phyloP scores from a whole-genome alignment of 495 filamentous ascomycete species.

The Monascus purpureus region DNA sequence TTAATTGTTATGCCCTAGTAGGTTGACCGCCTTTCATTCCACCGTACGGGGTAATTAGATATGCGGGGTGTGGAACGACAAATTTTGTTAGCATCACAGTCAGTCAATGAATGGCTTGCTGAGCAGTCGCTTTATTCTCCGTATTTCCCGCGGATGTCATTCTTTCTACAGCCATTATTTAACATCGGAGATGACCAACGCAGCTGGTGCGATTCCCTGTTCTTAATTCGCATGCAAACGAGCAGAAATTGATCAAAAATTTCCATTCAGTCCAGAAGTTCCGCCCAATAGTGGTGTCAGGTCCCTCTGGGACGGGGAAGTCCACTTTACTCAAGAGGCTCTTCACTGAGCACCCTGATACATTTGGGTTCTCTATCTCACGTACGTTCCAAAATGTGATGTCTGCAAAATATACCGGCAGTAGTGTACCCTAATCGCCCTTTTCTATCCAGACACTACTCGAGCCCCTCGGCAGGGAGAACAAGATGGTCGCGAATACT shows the following conservation, averaged over 20 bases:
- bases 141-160: too few relatives aligned
- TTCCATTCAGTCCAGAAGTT: conserved; percentile 16
- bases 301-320: conserved; percentile 79
- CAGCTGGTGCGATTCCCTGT: background rate
- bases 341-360: conserved; percentile 50
- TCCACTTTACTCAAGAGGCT: conserved; percentile 70
- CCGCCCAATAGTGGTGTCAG: conserved; percentile 73
- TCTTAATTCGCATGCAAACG: conserved; percentile 1
- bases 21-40: too few relatives aligned
- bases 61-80: too few relatives aligned
- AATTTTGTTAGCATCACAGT: too few relatives aligned
- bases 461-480: conserved; percentile 65
- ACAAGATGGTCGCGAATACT: conserved; percentile 63
- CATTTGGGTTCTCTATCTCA: conserved; percentile 71
- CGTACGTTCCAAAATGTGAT: conserved; percentile 29
- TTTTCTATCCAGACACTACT: conserved; percentile 63
- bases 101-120: too few relatives aligned
- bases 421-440: too few relatives aligned
- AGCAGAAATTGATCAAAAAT: background rate
- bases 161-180: too few relatives aligned
- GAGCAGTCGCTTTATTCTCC: too few relatives aligned
- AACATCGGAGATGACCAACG: background rate
- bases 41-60: too few relatives aligned
- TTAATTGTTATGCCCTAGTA: too few relatives aligned
- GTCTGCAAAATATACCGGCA: too few relatives aligned